phyloP scores from a whole-genome alignment of 2,329 filamentous ascomycete genomes.

The Fusarium irregulare region DNA sequence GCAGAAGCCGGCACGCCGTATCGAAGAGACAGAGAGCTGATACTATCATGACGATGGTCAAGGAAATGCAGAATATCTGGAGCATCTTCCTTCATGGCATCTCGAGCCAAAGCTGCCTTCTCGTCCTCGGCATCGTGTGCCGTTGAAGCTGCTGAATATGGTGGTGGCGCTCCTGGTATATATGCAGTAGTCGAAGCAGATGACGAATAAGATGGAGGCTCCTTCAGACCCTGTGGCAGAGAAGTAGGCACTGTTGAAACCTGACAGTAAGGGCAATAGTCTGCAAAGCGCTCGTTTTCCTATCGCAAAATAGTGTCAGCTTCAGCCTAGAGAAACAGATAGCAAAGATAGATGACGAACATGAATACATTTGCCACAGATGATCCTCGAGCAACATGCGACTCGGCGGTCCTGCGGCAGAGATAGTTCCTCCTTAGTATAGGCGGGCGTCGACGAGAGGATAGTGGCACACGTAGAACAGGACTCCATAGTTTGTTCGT shows the following conservation, averaged over 20 bases:
- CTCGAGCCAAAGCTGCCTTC: constrained; percentile 40
- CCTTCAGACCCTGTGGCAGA: constrained; percentile 71
- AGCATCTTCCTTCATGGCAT: constrained; percentile 53
- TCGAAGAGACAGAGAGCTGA: constrained; percentile 75
- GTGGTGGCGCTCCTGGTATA: constrained; percentile 52
- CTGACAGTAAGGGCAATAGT: constrained; percentile 81
- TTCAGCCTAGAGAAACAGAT: not conserved
- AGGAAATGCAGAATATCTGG: constrained; percentile 81
- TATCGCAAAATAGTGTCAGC: constrained; percentile 44
- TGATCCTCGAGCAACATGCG: constrained; percentile 75
- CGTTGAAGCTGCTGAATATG: constrained; percentile 50
- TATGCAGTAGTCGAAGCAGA: constrained; percentile 47
- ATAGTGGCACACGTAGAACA: constrained; percentile 78
- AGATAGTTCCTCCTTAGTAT: constrained; percentile 67
- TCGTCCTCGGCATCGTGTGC: constrained; percentile 30
- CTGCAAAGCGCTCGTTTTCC: constrained; percentile 74
- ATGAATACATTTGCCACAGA: constrained; percentile 77
- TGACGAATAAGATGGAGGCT: constrained; percentile 73
- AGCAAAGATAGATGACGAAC: constrained; percentile 54
- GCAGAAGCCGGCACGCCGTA: constrained; percentile 75
- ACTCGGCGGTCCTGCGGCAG: constrained; percentile 69
- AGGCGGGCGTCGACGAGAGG: constrained; percentile 65
- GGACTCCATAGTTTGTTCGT: constrained; percentile 52
- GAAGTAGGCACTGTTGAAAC: constrained; percentile 69
- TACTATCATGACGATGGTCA: constrained; percentile 73